phyloP scores from a whole-genome alignment of 2,329 filamentous ascomycete genomes.

The Proliferodiscus dingleyae region DNA sequence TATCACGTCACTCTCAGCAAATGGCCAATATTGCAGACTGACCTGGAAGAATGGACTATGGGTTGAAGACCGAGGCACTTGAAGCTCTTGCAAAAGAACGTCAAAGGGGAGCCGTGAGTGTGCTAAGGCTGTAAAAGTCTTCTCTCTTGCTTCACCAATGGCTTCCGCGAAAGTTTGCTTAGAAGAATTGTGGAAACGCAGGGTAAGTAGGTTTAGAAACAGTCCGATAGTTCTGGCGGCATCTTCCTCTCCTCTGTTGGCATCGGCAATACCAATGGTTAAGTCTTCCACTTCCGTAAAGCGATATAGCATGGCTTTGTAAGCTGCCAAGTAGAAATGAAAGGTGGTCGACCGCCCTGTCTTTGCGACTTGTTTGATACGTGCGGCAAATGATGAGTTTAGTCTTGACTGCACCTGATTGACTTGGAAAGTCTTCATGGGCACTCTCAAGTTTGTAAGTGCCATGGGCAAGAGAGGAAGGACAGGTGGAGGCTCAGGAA shows the following conservation, averaged over 20 bases:
- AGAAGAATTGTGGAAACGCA: not conserved
- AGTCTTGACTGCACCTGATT: not conserved
- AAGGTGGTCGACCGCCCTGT: not conserved
- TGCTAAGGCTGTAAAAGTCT: not conserved
- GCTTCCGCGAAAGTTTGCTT: not conserved
- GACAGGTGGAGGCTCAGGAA: not conserved
- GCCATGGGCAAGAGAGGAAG: not conserved
- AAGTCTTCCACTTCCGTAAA: not conserved
- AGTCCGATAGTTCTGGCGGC: not conserved
- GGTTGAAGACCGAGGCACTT: not conserved
- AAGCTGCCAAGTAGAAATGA: not conserved
- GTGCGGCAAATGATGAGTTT: not conserved
- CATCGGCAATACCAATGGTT: not conserved
- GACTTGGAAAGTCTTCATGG: not conserved
- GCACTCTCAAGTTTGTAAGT: not conserved
- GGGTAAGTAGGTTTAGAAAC: not conserved
- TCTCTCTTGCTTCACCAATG: not conserved
- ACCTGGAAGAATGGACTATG: not conserved
- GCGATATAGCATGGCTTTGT: not conserved
- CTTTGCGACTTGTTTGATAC: not conserved
- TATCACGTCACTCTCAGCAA: too few relatives aligned
- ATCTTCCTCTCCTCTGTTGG: not conserved
- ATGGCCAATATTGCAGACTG: too few relatives aligned
- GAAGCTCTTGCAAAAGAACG: not conserved
- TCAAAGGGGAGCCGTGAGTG: not conserved